These are phyloP conservation scores for Nemania sp. DNA, from an alignment of 2,329 filamentous ascomycete species.

Conservation along the genomic window DNA sequence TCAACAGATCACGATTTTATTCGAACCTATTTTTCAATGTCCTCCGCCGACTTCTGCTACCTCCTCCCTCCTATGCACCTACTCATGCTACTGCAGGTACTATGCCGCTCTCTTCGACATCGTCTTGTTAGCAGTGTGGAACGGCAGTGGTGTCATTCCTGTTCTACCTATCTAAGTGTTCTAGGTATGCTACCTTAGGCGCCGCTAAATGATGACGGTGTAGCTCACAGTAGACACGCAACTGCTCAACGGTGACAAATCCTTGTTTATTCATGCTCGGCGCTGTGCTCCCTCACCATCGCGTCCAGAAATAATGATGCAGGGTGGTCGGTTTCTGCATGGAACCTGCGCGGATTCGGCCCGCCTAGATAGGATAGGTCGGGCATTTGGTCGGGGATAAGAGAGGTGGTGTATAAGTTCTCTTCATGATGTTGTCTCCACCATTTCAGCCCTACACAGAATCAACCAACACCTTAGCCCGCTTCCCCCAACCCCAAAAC, in stretches of 20 bases:
- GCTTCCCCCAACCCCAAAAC: neutral
- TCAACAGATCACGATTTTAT: too few species aligned
- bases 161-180: neutral
- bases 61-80: too few species aligned
- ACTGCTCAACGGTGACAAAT: neutral
- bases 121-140: neutral
- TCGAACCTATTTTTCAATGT: too few species aligned
- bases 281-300: neutral
- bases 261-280: neutral
- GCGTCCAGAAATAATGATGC: neutral
- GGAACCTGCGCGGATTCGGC: constrained; percentile 24
- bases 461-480: neutral
- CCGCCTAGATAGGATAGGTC: constrained; percentile 5
- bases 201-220: neutral
- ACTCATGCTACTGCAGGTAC: too few species aligned
- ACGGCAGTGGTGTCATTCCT: neutral
- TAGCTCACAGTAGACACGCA: neutral
- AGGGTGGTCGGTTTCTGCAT: constrained; percentile 17
- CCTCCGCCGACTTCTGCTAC: too few species aligned
- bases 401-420: neutral
- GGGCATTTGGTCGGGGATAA: too few species aligned
- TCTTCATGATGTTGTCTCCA: constrained; percentile 29
- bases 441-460: constrained; percentile 39
- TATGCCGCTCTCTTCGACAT: neutral
- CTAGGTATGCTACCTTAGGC: too few species aligned